A percentile compares a stretch with the other conserved stretches of the same genome.
Conservation (phyloP, 345 rosid genomes). For the Fremontodendron californicum region DNA sequence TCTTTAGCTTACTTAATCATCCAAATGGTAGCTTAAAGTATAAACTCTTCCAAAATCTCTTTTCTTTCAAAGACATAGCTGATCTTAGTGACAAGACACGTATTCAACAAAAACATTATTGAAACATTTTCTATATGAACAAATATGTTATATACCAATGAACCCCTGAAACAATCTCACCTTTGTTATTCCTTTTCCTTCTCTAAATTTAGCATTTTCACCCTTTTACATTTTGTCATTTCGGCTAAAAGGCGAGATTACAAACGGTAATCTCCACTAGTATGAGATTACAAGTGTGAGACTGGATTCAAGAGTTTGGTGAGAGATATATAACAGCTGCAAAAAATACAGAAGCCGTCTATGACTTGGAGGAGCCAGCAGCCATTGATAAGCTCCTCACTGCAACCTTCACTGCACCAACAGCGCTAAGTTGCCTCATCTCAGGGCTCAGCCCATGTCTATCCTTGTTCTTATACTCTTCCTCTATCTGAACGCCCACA, state of each 20-base stretch:
- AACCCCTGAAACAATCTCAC: background rate
- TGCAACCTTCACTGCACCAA: slow-evolving; percentile 84
- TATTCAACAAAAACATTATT: background rate
- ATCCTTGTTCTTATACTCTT: slow-evolving; percentile 20
- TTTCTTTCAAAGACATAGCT: no score
- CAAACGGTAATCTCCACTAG: background rate
- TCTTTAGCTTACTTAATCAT: background rate
- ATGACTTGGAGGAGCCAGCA: slow-evolving; percentile 32
- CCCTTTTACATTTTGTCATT: background rate
- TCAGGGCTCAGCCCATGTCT: slow-evolving; percentile 56
- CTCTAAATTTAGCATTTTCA: background rate
- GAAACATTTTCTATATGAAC: background rate
- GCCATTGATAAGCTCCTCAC: slow-evolving; percentile 66
- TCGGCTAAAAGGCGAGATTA: background rate
- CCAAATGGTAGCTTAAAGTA: no score
- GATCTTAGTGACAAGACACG: no score
- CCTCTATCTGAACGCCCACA: slow-evolving; percentile 10
- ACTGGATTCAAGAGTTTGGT: background rate
- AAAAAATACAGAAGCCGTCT: slow-evolving; percentile 18
- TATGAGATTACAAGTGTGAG: background rate
- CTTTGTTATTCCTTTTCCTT: background rate
- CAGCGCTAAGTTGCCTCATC: slow-evolving; percentile 70
- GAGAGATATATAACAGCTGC: background rate
- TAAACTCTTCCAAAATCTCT: no score
- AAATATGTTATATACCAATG: background rate